Percentiles rank a stretch among this genome's conserved stretches.
phyloP scores from a whole-genome alignment of 768 basidiomycete species.

The Royoungia palumana region DNA sequence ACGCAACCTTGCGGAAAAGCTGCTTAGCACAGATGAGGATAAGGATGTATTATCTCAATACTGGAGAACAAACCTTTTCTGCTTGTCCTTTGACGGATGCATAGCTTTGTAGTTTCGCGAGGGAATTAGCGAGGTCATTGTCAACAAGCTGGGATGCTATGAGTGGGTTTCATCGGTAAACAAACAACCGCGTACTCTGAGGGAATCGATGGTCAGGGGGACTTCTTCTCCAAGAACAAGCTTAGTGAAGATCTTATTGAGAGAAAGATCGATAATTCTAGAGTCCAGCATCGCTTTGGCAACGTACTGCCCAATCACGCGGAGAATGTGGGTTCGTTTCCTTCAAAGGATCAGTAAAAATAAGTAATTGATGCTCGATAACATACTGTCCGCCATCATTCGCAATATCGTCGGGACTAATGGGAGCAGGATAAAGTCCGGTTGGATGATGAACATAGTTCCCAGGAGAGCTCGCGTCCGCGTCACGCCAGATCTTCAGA shows the following conservation, averaged over 20 bases:
- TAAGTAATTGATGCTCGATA: not conserved
- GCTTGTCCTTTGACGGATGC: slow-evolving; percentile 44
- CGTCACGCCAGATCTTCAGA: slow-evolving; percentile 89
- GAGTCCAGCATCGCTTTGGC: slow-evolving; percentile 97
- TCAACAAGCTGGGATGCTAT: slow-evolving; percentile 67
- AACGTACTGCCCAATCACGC: slow-evolving; percentile 92
- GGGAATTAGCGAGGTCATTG: slow-evolving; percentile 77
- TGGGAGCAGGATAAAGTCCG: slow-evolving; percentile 88
- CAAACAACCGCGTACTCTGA: slow-evolving; percentile 56
- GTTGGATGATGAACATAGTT: slow-evolving; percentile 78
- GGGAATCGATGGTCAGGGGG: slow-evolving; percentile 75
- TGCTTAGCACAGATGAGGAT: slow-evolving; percentile 21
- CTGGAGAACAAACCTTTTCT: slow-evolving; percentile 48
- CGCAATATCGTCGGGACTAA: slow-evolving; percentile 62
- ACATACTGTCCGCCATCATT: slow-evolving; percentile 76
- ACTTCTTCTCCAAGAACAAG: slow-evolving; percentile 85
- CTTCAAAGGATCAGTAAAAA: slow-evolving; percentile 36
- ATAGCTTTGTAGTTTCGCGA: slow-evolving; percentile 74
- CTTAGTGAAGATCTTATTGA: slow-evolving; percentile 95
- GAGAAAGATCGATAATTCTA: slow-evolving; percentile 91
- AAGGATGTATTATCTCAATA: not conserved
- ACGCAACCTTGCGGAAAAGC: slow-evolving; percentile 54
- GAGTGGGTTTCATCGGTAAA: not conserved
- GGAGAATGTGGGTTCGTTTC: slow-evolving; percentile 82
- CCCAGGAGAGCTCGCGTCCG: slow-evolving; percentile 58